These are phyloP conservation scores for Aureobasidium sp. DNA, from an alignment of 2,329 filamentous ascomycete species.

Conservation along the genomic window DNA sequence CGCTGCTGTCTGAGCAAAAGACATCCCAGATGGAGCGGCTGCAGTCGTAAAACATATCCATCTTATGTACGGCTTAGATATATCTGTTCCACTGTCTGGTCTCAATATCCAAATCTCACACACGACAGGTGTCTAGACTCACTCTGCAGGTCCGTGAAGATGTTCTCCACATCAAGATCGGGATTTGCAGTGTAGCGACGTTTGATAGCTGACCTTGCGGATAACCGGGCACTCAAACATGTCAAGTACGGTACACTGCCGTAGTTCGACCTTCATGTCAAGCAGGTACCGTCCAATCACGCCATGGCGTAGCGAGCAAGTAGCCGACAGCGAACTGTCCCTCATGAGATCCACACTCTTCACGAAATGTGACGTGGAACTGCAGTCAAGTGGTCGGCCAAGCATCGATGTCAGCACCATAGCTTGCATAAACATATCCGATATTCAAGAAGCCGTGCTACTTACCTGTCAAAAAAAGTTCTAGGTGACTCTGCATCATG, in stretches of 20 bases:
- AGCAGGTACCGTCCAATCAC: constrained; percentile 1
- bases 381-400: not conserved
- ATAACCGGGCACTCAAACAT: constrained; percentile 2
- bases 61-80: not conserved
- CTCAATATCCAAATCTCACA: not conserved
- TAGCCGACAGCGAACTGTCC: not conserved
- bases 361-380: not conserved
- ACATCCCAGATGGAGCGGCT: not conserved
- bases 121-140: not conserved
- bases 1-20: not conserved
- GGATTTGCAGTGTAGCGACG: not conserved
- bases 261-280: not conserved
- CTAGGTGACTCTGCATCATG: not conserved
- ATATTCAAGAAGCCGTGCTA: not conserved
- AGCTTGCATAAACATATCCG: not conserved
- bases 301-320: not conserved
- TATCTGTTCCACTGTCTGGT: not conserved
- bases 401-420: not conserved
- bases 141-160: not conserved
- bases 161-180: not conserved
- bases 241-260: constrained; percentile 2
- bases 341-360: not conserved
- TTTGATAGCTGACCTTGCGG: not conserved
- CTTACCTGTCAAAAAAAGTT: constrained; percentile 3
- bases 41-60: not conserved